These are phyloP conservation scores for Geosmithia putterillii DNA, from an alignment of 2,329 filamentous ascomycete species.

Conservation along the genomic window DNA sequence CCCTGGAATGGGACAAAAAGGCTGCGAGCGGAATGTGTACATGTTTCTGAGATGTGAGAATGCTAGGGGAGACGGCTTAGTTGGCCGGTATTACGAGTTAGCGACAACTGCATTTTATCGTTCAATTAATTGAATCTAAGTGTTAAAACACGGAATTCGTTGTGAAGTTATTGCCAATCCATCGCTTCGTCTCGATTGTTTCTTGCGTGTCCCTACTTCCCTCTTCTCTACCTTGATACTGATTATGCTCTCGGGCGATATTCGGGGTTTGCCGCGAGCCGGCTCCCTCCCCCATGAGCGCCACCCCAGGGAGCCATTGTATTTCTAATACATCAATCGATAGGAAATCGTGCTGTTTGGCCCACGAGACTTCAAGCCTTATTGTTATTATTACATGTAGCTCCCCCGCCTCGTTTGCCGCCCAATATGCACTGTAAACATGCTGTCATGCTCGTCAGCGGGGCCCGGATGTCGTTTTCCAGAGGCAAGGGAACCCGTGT, in stretches of 20 bases:
- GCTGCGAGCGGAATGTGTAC: slow-evolving; percentile 6
- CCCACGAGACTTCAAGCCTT: background rate
- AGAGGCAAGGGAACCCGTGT: background rate
- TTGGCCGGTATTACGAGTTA: background rate
- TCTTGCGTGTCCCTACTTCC: too few relatives aligned
- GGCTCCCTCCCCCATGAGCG: background rate
- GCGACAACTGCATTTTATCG: background rate
- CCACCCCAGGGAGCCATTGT: background rate
- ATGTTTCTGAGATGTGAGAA: background rate
- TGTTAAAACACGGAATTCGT: background rate
- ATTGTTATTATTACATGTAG: background rate
- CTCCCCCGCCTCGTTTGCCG: background rate
- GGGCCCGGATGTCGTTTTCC: background rate
- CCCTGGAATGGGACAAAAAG: background rate
- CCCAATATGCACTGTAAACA: background rate
- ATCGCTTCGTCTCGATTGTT: background rate
- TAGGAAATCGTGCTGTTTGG: background rate
- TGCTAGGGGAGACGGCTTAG: background rate
- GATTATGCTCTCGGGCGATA: background rate
- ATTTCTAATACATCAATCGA: background rate
- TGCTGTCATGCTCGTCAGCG: background rate
- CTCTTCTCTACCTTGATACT: too few relatives aligned
- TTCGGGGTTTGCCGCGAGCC: background rate
- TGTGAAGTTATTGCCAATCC: background rate
- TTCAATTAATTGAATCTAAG: background rate